Evolutionary conservation across 257 asterid genomes (phyloP), one percentile per base, ranked within the genome.

Genomic region (Solanum chiquidenum): DNA sequence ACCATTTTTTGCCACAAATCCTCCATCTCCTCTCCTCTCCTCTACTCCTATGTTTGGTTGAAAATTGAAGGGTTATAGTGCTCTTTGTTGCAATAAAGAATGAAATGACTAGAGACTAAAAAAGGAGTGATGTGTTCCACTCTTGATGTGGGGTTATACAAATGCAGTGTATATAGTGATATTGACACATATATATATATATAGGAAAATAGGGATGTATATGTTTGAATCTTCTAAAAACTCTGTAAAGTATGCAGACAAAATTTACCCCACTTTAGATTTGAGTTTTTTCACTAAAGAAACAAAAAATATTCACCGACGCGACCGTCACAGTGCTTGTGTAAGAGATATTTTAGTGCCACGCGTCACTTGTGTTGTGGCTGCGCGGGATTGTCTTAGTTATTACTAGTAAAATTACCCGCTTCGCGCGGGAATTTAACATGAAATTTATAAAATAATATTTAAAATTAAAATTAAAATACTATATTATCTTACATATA

Each of bases 1-100:
- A 92, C 95, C 89, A 96, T 91, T 80, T 93, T 96, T 34, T 91
- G 94, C 98, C 95, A 93, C 95, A 92, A 94, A 46, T 86, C 88
- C 86, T 94, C 98, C 95, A 93, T 91, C 93, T 38, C 23, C 69
- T 79, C 38, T 87, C 87, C 55, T 29, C 29, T 29, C 29, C 90
- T 84, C 91, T 55, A 55, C 64, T 55, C 10, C 90, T 89, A 76
- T 49, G 42, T 29, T 46, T 42, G 35, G n/a, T 16, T 13, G 85
- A 33, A 79, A 44, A 55, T 40, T 2, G 0, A 80, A 77, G 37
- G 21, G 7, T 79, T 79, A 27, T 13, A 77, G 25, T 77, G n/a
- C n/a, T 46, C 38, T 44, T 79, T 13, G 64, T 42, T 4, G 21
- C 74, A 27, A 33, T 29, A 33, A 4, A 33, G 79, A 14, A 38